Evolutionary conservation across 345 rosid species (phyloP).

Genomic region (Linum trigynum): DNA sequence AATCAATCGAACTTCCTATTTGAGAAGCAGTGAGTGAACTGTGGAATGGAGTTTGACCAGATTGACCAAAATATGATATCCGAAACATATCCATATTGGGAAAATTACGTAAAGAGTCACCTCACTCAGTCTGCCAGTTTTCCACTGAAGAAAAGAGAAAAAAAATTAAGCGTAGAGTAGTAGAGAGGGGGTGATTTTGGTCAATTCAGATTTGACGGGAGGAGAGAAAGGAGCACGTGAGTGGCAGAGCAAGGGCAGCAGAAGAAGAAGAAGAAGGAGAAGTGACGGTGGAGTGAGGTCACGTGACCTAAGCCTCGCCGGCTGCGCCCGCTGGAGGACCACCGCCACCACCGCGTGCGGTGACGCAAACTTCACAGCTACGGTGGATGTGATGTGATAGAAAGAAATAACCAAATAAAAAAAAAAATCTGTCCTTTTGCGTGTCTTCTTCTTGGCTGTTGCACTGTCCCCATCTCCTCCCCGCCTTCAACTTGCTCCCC

Average conservation of each 20-base stretch:
- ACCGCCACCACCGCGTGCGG: background rate
- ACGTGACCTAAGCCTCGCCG: slow-evolving; percentile 26
- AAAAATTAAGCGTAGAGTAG: too few relatives aligned
- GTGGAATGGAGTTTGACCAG: too few relatives aligned
- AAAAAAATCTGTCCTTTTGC: background rate
- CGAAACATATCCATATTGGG: too few relatives aligned
- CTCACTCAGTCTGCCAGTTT: too few relatives aligned
- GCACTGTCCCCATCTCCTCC: slow-evolving; percentile 4
- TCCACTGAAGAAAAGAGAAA: too few relatives aligned
- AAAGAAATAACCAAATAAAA: too few relatives aligned
- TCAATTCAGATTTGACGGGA: slow-evolving; percentile 16
- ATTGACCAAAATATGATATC: too few relatives aligned
- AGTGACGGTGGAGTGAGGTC: slow-evolving; percentile 17
- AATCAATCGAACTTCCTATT: too few relatives aligned
- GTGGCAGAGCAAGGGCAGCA: background rate
- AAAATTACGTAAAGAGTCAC: too few relatives aligned
- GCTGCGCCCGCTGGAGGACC: background rate
- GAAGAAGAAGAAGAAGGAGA: too few relatives aligned
- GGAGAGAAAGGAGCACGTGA: slow-evolving; percentile 15
- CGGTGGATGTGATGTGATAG: background rate
- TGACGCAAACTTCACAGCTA: slow-evolving; percentile 14
- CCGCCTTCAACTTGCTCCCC: background rate
- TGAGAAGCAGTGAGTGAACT: too few relatives aligned
- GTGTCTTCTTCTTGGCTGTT: too few relatives aligned
- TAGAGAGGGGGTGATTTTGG: slow-evolving; percentile 13